Evolutionary conservation across 2,329 filamentous ascomycete species (phyloP).

Genomic region (Pseudogymnoascus sp.): DNA sequence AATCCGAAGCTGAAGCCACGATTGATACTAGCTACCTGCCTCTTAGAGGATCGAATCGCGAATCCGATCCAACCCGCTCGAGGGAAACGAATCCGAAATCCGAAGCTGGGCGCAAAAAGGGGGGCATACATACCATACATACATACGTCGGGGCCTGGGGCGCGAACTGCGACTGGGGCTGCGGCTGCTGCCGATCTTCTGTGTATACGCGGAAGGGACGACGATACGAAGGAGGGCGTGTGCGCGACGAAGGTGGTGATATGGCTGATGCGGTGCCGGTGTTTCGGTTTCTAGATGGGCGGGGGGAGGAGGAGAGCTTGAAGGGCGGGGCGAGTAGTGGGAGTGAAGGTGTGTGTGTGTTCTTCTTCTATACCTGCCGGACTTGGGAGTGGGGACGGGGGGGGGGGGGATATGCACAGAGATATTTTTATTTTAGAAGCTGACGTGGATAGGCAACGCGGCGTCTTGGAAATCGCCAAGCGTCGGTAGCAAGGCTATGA

Average conservation of each 20-base stretch:
- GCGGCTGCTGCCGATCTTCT: neutral
- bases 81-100: neutral
- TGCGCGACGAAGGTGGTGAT: neutral
- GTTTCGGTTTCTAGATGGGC: neutral
- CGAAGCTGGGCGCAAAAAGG: neutral
- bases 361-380: neutral
- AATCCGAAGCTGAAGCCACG: neutral
- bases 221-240: neutral
- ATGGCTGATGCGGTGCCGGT: neutral
- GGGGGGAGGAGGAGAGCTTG: neutral
- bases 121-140: neutral
- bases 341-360: neutral
- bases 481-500: neutral
- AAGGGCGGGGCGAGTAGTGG: neutral
- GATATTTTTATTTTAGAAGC: neutral
- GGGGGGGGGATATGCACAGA: neutral
- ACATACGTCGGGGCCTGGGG: neutral
- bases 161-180: neutral
- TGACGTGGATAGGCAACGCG: neutral
- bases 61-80: neutral
- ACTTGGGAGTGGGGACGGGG: neutral
- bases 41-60: neutral
- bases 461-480: neutral
- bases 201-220: neutral
- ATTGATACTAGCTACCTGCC: neutral